These are phyloP conservation scores for Eucalyptus pumila DNA, from an alignment of 345 rosid species.

Conservation along the genomic window DNA sequence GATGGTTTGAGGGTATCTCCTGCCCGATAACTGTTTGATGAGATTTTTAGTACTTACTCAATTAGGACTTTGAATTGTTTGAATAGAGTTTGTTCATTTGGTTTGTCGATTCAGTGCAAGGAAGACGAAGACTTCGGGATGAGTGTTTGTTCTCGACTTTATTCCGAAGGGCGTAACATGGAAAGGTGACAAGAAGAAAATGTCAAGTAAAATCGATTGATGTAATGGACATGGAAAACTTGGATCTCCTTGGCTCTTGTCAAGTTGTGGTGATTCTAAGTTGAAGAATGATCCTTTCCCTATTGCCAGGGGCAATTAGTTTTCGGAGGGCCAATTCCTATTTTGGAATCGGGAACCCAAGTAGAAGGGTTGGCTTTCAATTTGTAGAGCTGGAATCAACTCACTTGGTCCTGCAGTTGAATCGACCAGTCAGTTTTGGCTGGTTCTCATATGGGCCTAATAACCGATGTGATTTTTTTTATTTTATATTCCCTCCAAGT, in stretches of 20 bases:
- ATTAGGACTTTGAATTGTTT: background rate
- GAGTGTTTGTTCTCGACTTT: background rate
- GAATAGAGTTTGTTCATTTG: background rate
- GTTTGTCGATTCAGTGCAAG: background rate
- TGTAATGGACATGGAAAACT: background rate
- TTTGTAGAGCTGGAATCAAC: background rate
- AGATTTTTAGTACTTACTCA: background rate
- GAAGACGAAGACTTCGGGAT: background rate
- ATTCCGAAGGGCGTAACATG: background rate
- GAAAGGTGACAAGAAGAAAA: background rate
- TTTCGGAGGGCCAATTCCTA: background rate
- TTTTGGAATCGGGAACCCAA: background rate
- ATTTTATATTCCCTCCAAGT: too few species aligned
- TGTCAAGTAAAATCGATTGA: background rate
- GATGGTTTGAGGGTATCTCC: background rate
- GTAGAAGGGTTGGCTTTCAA: too few species aligned
- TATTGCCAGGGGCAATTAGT: background rate
- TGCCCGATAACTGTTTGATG: background rate
- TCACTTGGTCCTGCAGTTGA: background rate
- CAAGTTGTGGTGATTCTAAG: background rate
- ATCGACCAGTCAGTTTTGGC: fast-evolving
- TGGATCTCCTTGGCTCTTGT: background rate
- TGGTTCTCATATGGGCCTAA: background rate
- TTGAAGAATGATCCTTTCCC: background rate
- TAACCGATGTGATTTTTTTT: too few species aligned